Conservation (phyloP, 2,329 filamentous ascomycete genomes). For the Verticillium tricorpus region DNA sequence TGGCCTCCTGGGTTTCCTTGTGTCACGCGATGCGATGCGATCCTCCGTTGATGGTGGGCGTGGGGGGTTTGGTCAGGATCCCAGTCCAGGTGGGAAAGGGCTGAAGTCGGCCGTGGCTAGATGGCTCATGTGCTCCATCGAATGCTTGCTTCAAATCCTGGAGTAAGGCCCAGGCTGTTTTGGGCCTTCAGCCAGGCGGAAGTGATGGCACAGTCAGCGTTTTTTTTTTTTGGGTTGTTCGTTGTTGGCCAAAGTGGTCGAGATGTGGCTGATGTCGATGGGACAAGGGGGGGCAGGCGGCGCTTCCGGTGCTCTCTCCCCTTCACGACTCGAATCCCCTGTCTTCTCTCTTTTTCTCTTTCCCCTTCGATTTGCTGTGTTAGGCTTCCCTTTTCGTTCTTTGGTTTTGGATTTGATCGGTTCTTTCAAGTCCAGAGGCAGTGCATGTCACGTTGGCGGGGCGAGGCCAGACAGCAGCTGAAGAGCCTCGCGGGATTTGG, state of each 20-base stretch:
- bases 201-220: neutral
- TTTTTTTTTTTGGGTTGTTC: neutral
- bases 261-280: neutral
- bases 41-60: neutral
- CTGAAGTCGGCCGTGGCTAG: neutral
- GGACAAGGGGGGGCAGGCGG: neutral
- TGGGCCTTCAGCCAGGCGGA: neutral
- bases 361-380: neutral
- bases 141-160: neutral
- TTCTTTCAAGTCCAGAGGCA: neutral
- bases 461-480: neutral
- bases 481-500: neutral
- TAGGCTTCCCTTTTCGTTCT: neutral
- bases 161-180: neutral
- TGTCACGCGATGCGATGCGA: neutral
- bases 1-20: neutral
- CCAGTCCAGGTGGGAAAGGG: neutral
- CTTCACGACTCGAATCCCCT: neutral
- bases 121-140: conserved; percentile 3
- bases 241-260: neutral
- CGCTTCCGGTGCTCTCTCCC: neutral
- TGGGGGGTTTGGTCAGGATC: neutral
- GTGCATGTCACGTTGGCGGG: neutral
- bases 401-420: neutral
- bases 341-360: neutral